Percentiles rank a stretch among this genome's conserved stretches.
These are phyloP conservation scores for Bjerkandera adusta DNA, from an alignment of 1,284 basidiomycete species.

Conservation along the genomic window DNA sequence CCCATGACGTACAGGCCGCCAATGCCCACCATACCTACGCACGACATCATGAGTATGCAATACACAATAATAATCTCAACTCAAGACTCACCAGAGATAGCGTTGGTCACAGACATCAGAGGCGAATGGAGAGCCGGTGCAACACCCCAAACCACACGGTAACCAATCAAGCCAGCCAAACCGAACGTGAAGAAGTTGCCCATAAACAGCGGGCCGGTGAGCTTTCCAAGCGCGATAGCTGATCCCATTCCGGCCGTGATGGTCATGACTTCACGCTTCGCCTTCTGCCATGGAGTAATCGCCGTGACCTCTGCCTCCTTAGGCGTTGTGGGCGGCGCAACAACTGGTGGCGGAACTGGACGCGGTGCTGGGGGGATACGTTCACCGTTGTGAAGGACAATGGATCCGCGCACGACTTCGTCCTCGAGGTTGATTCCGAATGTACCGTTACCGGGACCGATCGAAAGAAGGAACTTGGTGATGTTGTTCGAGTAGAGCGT, in stretches of 20 bases:
- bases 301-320: slow-evolving; percentile 51
- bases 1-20: slow-evolving; percentile 89
- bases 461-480: slow-evolving; percentile 82
- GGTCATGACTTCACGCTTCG: slow-evolving; percentile 65
- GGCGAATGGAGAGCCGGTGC: slow-evolving; percentile 82
- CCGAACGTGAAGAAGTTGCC: slow-evolving; percentile 84
- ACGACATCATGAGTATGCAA: not conserved
- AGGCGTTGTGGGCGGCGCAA: slow-evolving; percentile 50
- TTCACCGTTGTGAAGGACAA: slow-evolving; percentile 70
- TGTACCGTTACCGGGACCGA: slow-evolving; percentile 56
- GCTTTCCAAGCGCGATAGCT: slow-evolving; percentile 69
- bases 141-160: slow-evolving; percentile 86
- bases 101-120: slow-evolving; percentile 84
- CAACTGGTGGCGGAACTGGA: slow-evolving; percentile 51
- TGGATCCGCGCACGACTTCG: slow-evolving; percentile 80
- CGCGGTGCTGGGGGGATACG: slow-evolving; percentile 67
- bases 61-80: not conserved
- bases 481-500: slow-evolving; percentile 89
- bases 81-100: slow-evolving; percentile 56
- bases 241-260: slow-evolving; percentile 76
- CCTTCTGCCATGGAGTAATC: slow-evolving; percentile 83
- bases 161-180: slow-evolving; percentile 78
- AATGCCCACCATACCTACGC: slow-evolving; percentile 69
- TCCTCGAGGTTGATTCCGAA: slow-evolving; percentile 73
- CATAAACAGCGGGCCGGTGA: slow-evolving; percentile 80